phyloP scores from a whole-genome alignment of 2,329 filamentous ascomycete species.

The Sporothrix curviconia region DNA sequence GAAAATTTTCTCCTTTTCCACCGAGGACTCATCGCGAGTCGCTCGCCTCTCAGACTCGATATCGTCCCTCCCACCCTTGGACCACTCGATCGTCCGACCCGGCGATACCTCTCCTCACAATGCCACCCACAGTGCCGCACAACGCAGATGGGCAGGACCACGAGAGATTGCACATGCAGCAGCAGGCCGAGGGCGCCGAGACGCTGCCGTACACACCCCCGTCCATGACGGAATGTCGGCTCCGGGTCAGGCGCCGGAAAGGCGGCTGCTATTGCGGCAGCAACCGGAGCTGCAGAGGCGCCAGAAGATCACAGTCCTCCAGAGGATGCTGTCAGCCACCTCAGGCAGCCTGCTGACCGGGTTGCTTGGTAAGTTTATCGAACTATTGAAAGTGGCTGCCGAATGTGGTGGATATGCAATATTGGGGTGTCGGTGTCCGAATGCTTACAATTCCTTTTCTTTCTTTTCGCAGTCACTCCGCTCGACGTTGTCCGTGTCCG shows the following conservation, averaged over 20 bases:
- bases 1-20: neutral
- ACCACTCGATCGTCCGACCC: neutral
- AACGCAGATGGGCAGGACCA: slow-evolving; percentile 30
- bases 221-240: slow-evolving; percentile 25
- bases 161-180: slow-evolving; percentile 29
- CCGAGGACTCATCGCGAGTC: slow-evolving; percentile 13
- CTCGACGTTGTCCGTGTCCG: slow-evolving; percentile 95
- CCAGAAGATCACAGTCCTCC: slow-evolving; percentile 69
- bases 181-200: slow-evolving; percentile 28
- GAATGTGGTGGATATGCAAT: no score
- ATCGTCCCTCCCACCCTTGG: neutral
- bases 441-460: no score
- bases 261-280: no score
- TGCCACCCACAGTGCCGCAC: slow-evolving; percentile 14
- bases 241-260: no score
- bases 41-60: neutral
- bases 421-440: no score
- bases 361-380: slow-evolving; percentile 63
- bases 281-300: slow-evolving; percentile 29
- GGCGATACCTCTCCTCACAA: neutral
- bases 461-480: slow-evolving; percentile 68
- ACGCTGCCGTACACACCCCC: slow-evolving; percentile 27
- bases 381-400: no score
- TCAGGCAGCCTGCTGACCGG: slow-evolving; percentile 86
- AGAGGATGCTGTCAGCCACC: slow-evolving; percentile 94